Percentiles rank a stretch among this genome's conserved stretches.
Evolutionary conservation across 306 rosid genomes (phyloP).

Genomic region (Vicia faba): DNA sequence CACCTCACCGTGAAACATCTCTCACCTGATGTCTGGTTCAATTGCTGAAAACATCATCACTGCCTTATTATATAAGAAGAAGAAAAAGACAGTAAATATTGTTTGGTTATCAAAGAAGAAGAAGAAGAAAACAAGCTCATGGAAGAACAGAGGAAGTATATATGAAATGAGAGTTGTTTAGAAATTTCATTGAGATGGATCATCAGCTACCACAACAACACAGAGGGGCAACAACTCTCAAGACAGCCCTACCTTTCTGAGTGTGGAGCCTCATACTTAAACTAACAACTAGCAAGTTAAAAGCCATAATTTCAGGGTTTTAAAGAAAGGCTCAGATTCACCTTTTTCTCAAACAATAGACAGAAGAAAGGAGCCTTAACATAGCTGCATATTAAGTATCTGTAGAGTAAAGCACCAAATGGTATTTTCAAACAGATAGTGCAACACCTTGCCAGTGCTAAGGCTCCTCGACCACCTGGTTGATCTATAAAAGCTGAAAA

Average conservation of each 20-base stretch:
- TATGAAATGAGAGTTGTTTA: neutral
- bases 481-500: too few species aligned
- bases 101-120: too few species aligned
- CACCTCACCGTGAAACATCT: slow-evolving; percentile 4
- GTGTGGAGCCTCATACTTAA: slow-evolving; percentile 41
- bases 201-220: slow-evolving; percentile 1
- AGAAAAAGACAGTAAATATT: too few species aligned
- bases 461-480: slow-evolving; percentile 10
- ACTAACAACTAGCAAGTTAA: slow-evolving; percentile 25
- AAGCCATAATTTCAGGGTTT: neutral
- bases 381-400: slow-evolving; percentile 34
- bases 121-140: too few species aligned
- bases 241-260: slow-evolving; percentile 7
- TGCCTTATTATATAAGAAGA: slow-evolving; percentile 24
- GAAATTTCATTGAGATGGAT: neutral
- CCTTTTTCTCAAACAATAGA: neutral
- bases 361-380: slow-evolving; percentile 13
- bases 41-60: slow-evolving; percentile 29
- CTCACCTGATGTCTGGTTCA: too few species aligned
- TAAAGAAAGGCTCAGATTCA: slow-evolving; percentile 24
- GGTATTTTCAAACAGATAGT: slow-evolving; percentile 21
- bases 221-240: neutral
- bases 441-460: slow-evolving; percentile 31
- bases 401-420: slow-evolving; percentile 1
- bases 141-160: neutral